A percentile compares a stretch with the other conserved stretches of the same genome.
Conservation (phyloP, 768 basidiomycete genomes). For the Zangia roseola region DNA sequence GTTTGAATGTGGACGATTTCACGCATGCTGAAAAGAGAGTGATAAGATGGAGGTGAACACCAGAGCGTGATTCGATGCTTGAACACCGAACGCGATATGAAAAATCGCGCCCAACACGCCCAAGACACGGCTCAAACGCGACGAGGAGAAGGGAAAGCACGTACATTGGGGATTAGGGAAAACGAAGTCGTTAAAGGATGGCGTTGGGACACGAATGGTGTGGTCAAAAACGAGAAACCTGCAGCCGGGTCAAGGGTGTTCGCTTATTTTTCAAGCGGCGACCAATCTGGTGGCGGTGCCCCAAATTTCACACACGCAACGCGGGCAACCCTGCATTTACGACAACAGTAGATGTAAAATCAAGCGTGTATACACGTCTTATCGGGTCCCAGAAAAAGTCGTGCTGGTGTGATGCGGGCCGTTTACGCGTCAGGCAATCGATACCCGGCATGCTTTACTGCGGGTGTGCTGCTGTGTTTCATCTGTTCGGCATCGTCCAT, state of each 20-base stretch:
- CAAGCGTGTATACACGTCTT: background rate
- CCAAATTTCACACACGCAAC: conserved; percentile 18
- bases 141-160: conserved; percentile 20
- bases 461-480: conserved; percentile 1
- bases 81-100: conserved; percentile 17
- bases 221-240: conserved; percentile 35
- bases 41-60: conserved; percentile 25
- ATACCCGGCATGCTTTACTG: background rate
- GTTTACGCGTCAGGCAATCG: background rate
- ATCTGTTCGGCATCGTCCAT: background rate
- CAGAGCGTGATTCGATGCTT: conserved; percentile 15
- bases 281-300: conserved; percentile 27
- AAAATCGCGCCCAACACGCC: conserved; percentile 28
- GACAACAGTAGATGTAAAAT: conserved; percentile 11
- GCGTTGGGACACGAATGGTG: conserved; percentile 33
- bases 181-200: conserved; percentile 31
- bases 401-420: background rate
- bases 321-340: conserved; percentile 9
- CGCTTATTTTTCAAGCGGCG: conserved; percentile 39
- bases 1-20: conserved; percentile 99
- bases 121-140: conserved; percentile 25
- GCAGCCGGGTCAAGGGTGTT: conserved; percentile 37
- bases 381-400: background rate
- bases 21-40: conserved; percentile 70
- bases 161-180: conserved; percentile 29